Percentiles rank a stretch among this genome's conserved stretches.
Evolutionary conservation across 345 rosid genomes (phyloP).

Genomic region (Eutrema japonicum): DNA sequence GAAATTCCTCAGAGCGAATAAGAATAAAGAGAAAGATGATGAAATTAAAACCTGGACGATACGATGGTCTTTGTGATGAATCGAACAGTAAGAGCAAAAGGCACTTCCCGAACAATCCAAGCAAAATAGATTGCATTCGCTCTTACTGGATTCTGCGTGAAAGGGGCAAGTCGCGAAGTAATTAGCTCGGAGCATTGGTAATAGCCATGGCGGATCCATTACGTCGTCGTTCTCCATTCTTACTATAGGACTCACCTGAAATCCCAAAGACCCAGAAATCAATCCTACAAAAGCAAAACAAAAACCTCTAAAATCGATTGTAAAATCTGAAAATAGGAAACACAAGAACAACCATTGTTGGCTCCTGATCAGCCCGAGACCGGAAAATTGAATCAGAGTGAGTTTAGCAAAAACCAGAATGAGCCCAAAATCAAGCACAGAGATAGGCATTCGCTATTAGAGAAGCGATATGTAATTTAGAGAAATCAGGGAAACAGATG

Average conservation of each 20-base stretch:
- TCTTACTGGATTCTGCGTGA: constrained; percentile 63
- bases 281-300: neutral
- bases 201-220: constrained; percentile 66
- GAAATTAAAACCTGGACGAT: constrained; percentile 56
- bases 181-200: constrained; percentile 64
- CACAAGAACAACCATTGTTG: constrained; percentile 19
- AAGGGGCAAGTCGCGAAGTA: constrained; percentile 61
- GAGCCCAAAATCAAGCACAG: neutral
- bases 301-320: neutral
- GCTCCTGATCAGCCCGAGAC: neutral
- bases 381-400: neutral
- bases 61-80: constrained; percentile 64
- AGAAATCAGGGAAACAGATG: neutral
- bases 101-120: constrained; percentile 66
- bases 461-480: neutral
- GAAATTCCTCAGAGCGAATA: constrained; percentile 15
- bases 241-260: constrained; percentile 44
- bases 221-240: constrained; percentile 46
- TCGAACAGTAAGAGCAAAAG: constrained; percentile 66
- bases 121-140: constrained; percentile 78
- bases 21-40: neutral
- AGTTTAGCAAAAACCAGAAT: neutral
- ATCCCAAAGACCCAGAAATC: neutral
- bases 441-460: neutral
- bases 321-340: neutral